A percentile compares a stretch with the other conserved stretches of the same genome.
Conservation (phyloP, 148 eudicot genomes). For the Heliamphora exappendiculata region DNA sequence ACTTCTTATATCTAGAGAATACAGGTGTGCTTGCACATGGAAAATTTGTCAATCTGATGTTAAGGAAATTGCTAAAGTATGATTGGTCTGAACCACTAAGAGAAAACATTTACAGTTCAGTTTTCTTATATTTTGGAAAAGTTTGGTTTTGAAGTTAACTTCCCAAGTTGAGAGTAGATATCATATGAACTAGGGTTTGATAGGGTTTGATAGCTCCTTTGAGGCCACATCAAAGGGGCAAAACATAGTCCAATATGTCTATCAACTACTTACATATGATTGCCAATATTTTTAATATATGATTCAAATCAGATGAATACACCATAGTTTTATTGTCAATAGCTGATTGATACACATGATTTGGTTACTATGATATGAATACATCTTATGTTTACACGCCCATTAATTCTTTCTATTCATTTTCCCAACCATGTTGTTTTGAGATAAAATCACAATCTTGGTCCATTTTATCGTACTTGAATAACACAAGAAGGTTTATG, state of each 20-base stretch:
- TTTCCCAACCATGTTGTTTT: background rate
- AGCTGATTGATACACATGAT: slow-evolving; percentile 1
- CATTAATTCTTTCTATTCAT: background rate
- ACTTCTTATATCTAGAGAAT: background rate
- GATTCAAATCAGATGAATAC: background rate
- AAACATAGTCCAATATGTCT: background rate
- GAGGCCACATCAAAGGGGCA: background rate
- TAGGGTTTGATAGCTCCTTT: background rate
- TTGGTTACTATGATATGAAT: background rate
- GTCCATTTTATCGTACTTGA: background rate
- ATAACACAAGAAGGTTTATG: background rate
- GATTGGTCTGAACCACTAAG: background rate
- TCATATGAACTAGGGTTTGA: background rate
- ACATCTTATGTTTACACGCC: background rate
- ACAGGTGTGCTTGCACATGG: background rate
- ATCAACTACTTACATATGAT: background rate
- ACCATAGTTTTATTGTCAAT: background rate
- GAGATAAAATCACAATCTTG: background rate
- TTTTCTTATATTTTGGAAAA: background rate
- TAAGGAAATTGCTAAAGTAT: background rate
- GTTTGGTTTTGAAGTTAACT: background rate
- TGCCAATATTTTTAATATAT: background rate
- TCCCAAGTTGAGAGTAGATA: background rate
- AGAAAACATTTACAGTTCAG: background rate
- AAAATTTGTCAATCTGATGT: background rate